These are phyloP conservation scores for Starmerella bombicola DNA, from an alignment of 805 yeast species.

Conservation along the genomic window DNA sequence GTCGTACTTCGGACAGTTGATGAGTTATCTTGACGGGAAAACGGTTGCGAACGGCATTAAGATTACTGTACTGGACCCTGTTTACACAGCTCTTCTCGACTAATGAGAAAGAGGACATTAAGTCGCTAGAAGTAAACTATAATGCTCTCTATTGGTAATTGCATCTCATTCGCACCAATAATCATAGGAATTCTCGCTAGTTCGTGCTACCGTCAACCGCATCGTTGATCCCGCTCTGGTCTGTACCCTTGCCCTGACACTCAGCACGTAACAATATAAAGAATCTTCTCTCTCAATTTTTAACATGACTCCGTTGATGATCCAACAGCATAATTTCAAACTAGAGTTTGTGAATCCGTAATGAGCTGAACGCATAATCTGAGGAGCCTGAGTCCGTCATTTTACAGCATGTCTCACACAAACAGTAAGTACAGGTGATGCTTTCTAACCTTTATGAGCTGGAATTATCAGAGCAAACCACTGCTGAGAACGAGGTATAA, in stretches of 20 bases:
- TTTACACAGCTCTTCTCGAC: no score
- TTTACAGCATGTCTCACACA: neutral
- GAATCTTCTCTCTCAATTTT: slow-evolving; percentile 4
- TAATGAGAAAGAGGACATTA: no score
- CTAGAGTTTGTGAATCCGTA: slow-evolving; percentile 53
- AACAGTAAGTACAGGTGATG: slow-evolving; percentile 28
- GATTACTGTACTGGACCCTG: no score
- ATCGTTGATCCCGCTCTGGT: neutral
- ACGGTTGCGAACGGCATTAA: no score
- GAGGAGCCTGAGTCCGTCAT: no score
- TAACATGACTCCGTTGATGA: slow-evolving; percentile 28
- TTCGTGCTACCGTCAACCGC: no score
- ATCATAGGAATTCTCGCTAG: no score
- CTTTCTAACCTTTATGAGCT: slow-evolving; percentile 68
- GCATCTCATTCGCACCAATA: no score
- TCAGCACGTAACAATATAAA: neutral
- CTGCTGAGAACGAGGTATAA: slow-evolving; percentile 54
- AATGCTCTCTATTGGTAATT: no score
- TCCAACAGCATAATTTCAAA: slow-evolving; percentile 42
- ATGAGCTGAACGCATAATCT: slow-evolving; percentile 37
- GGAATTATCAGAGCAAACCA: slow-evolving; percentile 93
- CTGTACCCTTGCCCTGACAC: neutral
- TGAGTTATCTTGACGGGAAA: no score
- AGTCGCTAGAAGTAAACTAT: no score
- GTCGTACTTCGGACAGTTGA: slow-evolving; percentile 23